Evolutionary conservation across 495 filamentous ascomycete genomes (phyloP), one percentile per base, ranked within the genome.

Genomic region (Rostrohypoxylon terebratum): DNA sequence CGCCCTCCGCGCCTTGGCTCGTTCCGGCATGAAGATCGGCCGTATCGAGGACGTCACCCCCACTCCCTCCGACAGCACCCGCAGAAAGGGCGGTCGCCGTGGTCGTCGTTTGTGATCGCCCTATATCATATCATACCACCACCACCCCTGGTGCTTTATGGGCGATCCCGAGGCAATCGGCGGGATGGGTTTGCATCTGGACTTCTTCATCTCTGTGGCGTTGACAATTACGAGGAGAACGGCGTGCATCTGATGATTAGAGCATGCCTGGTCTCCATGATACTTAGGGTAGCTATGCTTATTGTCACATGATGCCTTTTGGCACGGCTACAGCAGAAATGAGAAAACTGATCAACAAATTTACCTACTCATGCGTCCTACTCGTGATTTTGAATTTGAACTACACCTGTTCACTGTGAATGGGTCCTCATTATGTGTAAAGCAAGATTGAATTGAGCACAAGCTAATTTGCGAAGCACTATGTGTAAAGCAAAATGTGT

Each of bases 1-100:
- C 71, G 96, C 96, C 81, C 96, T 99, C 86, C 96, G 96, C 83
- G 96, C 96, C 78, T 90, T 99, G 57, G 96, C 96, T 77, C 96
- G 96, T 88, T 91, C 94, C 73, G 96, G 96, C 80, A 99, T 99
- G 96, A 94, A 94, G 87, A 99, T 99, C 81, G 96, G 96, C 79
- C 90, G 96, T 78, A 99, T 99, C 78, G 96, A 99, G 91, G 96
- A 99, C 84, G 96, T 99, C 67, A 99, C 96, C 74, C 96, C 96
- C 71, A 98, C 96, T 38, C 96, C 96, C 73, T 98, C 96, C 82
- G 96, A 99, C 86, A 95, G 92, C 83, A 99, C 96, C 76, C 93
- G 96, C 83, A 92, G 95, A 84, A 99, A 99, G 91, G 96, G 96
- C 86, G 96, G 96, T 97, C 93, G 96, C 84, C 94, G 96, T 92